Evolutionary conservation across 768 basidiomycete genomes (phyloP).

Genomic region (Boletus subparvulus): DNA sequence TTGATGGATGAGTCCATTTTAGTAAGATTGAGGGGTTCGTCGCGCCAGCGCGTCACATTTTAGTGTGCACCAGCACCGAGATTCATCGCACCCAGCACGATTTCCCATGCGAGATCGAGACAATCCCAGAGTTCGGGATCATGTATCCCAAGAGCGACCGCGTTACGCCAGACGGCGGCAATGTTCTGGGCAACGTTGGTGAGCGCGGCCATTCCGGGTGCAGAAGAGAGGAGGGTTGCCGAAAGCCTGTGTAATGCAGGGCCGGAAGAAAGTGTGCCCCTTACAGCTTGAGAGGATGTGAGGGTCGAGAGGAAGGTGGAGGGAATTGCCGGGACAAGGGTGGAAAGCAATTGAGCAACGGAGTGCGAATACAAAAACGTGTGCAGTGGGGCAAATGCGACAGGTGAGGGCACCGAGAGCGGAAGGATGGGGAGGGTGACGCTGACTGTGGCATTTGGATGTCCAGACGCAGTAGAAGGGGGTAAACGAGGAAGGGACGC

Average conservation of each 20-base stretch:
- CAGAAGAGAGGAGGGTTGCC: constrained; percentile 48
- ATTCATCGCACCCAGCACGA: constrained; percentile 60
- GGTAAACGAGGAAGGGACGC: constrained; percentile 60
- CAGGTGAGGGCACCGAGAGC: constrained; percentile 60
- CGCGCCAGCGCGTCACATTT: constrained; percentile 24
- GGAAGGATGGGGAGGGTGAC: constrained; percentile 60
- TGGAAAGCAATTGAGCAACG: constrained; percentile 46
- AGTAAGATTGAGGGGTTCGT: constrained; percentile 14
- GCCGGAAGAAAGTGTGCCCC: constrained; percentile 48
- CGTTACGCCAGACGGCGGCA: constrained; percentile 72
- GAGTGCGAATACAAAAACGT: constrained; percentile 69
- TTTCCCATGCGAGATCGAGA: constrained; percentile 67
- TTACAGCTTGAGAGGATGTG: constrained; percentile 30
- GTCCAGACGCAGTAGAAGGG: constrained; percentile 34
- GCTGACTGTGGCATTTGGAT: constrained; percentile 31
- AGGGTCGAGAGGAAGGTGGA: constrained; percentile 30
- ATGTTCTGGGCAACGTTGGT: constrained; percentile 48
- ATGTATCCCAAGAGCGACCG: constrained; percentile 64
- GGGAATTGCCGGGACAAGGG: constrained; percentile 43
- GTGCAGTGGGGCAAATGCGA: constrained; percentile 57
- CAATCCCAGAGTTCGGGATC: constrained; percentile 66
- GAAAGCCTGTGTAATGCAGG: constrained; percentile 56
- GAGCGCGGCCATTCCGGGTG: constrained; percentile 45
- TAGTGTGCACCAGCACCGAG: constrained; percentile 44
- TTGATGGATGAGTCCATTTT: constrained; percentile 21